Evolutionary conservation across 192 early-diverging fungal species (phyloP), one percentile per base, ranked within the genome.

Genomic region (Podila horticola): DNA sequence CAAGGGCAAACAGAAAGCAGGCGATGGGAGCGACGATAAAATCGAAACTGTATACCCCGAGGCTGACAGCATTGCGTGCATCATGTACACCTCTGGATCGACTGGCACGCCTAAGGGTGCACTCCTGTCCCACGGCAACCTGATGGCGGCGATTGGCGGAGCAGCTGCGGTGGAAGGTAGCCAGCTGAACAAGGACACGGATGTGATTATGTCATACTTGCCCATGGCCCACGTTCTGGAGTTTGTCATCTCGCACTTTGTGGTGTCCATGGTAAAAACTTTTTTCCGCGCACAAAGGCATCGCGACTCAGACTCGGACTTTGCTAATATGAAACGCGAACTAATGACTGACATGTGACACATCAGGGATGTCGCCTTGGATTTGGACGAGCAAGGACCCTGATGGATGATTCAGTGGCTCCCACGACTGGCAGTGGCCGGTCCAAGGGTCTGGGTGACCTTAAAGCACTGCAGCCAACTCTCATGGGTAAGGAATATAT

Each of bases 61-160:
- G 11, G 58, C 22, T 4, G 71, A 83, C 4, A 85, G 86, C 38
- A 26, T 87, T 1, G 82, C 84, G 26, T 87, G 88, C 64, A 93
- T 94, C 67, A 94, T 94, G 93, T 94, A 94, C 74, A 93, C 93
- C 12, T 83, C 79, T 62, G 88, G 93, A 20, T 89, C 88, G 26
- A 94, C 93, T 55, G 93, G 93, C n/a, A 83, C 74, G n/a, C 93
- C 93, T 30, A 94, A 94, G 67, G 93, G 93, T 58, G 92, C 91
- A 29, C 75, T 90, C 66, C 69, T 94, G 29, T 87, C 88, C 9
- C 92, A 94, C 71, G 72, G 81, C 4, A 92, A 92, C 67, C 79
- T 93, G 48, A 88, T 93, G 62, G 90, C 92, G 10, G 85, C 84
- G 26, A 73, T 87, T 22, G 85, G 79, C 51, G 82, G 83, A 67